Base-by-base conservation (phyloP, 257 asterid species). In the Solanum chiquidenum region DNA sequence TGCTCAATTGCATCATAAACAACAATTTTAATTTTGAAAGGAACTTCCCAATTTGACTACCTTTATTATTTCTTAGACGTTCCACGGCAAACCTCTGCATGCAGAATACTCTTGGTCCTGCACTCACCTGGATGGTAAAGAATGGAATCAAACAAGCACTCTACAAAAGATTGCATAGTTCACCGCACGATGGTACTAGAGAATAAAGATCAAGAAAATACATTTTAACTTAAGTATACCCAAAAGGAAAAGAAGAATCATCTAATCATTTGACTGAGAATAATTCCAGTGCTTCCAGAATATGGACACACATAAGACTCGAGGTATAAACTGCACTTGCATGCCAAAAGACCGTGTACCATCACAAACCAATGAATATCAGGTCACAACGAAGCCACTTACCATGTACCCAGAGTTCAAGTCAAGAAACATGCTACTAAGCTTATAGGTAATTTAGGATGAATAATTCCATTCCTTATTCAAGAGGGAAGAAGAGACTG, bases 71-170 rank as follows among this genome's bases (percentile, higher is more conserved):
- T 44, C 89, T 84, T 87, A 85, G 89, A 84, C 74, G 87, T 90
- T 87, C 86, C 66, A 90, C 35, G 73, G 86, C 77, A 46, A 86
- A 73, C 73, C 87, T 89, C 90, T 87, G 93, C 90, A 88, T 35
- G 88, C 72, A 89, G 76, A 88, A 88, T 72, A 88, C 82, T 90
- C 92, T 93, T 74, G 74, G 49, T 83, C 89, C 86, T 42, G 93
- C 88, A 90, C 89, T 89, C 89, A 93, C 90, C 98, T 96, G 91
- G 72, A 91, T 33, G 38, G 79, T 72, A 29, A 88, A 90, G 35
- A 62, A 83, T 75, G 84, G 60, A 71, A 77, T 77, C 60, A 77
- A 25, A 77, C 69, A 89, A 55, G 86, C 72, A 58, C 34, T 77
- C 37, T 77, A 77, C 7, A 76, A 77, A 40, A 77, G 84, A 77